A percentile compares a stretch with the other conserved stretches of the same genome.
Conservation (phyloP, 2,329 filamentous ascomycete genomes). For the Pyrenophora seminiperda region DNA sequence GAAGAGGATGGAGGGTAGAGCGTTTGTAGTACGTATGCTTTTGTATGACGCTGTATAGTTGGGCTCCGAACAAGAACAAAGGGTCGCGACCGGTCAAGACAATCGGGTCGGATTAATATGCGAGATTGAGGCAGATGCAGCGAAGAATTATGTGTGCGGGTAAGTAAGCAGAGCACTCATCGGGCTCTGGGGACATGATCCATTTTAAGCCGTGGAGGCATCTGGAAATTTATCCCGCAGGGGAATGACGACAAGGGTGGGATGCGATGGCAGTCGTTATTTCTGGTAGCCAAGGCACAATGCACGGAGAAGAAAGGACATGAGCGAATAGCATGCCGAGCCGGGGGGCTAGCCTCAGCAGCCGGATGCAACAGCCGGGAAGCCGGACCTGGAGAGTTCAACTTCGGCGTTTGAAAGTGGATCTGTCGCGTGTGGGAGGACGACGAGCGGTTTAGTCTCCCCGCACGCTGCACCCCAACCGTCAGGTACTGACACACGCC, state of each 20-base stretch:
- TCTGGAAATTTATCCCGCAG: conserved; percentile 33
- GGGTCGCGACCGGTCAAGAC: background rate
- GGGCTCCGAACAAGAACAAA: conserved; percentile 17
- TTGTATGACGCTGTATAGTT: conserved; percentile 11
- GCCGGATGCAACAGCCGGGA: conserved; percentile 25
- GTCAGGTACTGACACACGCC: conserved; percentile 39
- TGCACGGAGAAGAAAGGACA: conserved; percentile 22
- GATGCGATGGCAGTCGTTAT: conserved; percentile 31
- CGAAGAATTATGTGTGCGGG: conserved; percentile 19
- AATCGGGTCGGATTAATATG: conserved; percentile 27
- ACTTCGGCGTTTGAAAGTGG: conserved; percentile 44
- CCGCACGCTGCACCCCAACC: conserved; percentile 40
- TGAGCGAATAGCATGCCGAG: conserved; percentile 26
- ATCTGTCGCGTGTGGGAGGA: conserved; percentile 41
- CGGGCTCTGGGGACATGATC: conserved; percentile 29
- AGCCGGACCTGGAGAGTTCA: conserved; percentile 19
- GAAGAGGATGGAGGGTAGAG: background rate
- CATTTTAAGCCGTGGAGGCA: conserved; percentile 29
- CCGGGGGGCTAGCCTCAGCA: conserved; percentile 21
- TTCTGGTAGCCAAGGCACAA: conserved; percentile 39
- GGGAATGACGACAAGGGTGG: conserved; percentile 41
- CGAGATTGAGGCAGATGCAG: conserved; percentile 34
- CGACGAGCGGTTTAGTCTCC: conserved; percentile 33
- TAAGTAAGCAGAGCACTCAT: conserved; percentile 28
- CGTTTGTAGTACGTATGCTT: conserved; percentile 5